Evolutionary conservation across 495 filamentous ascomycete species (phyloP).

Genomic region (Penicillium macrosclerotiorum): DNA sequence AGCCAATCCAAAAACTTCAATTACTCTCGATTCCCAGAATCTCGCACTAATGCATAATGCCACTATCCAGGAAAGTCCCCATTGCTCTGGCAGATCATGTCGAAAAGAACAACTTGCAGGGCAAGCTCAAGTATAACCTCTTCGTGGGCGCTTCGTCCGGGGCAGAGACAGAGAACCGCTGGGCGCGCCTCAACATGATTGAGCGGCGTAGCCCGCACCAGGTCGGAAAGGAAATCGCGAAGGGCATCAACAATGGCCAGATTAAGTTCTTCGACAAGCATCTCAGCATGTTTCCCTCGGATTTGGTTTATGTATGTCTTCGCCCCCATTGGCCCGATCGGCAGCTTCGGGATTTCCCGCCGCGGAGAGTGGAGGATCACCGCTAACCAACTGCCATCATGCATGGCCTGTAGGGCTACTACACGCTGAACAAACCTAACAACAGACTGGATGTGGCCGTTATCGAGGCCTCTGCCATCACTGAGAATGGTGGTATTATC

Average conservation of each 20-base stretch:
- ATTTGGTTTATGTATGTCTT: constrained; percentile 73
- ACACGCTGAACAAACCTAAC: constrained; percentile 70
- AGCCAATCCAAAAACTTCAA: too few species aligned
- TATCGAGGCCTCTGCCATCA: constrained; percentile 85
- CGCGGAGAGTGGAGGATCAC: constrained; percentile 5
- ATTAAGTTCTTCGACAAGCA: constrained; percentile 95
- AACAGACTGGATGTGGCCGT: constrained; percentile 80
- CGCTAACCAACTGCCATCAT: constrained; percentile 10
- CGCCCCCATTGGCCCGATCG: too few species aligned
- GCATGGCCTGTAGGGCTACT: constrained; percentile 59
- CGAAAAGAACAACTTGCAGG: constrained; percentile 83
- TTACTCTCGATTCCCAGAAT: too few species aligned
- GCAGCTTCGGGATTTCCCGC: constrained; percentile 13
- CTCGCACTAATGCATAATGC: background rate
- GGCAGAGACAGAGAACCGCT: constrained; percentile 88
- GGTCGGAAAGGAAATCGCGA: constrained; percentile 87
- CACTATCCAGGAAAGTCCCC: constrained; percentile 68
- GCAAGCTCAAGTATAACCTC: constrained; percentile 77
- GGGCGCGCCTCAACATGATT: constrained; percentile 86
- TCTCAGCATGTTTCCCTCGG: constrained; percentile 87
- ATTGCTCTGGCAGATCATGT: constrained; percentile 85
- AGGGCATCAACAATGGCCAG: constrained; percentile 83
- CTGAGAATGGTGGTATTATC: constrained; percentile 88
- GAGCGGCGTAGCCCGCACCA: constrained; percentile 82
- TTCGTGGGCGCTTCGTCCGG: constrained; percentile 89